phyloP scores from a whole-genome alignment of 495 filamentous ascomycete genomes.

The Aspergillus egyptiacus region DNA sequence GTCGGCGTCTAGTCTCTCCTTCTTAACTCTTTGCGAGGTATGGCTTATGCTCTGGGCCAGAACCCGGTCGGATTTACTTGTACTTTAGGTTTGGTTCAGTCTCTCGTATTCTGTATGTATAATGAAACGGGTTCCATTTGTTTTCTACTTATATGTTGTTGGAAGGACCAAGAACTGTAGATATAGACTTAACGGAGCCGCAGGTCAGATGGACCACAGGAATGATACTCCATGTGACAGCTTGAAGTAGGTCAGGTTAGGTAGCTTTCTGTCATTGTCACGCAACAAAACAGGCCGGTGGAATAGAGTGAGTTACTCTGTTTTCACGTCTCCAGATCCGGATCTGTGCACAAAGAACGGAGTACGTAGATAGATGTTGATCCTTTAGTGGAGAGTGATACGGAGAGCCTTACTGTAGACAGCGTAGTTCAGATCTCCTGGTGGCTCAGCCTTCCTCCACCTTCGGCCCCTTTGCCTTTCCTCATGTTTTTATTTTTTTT shows the following conservation, averaged over 20 bases:
- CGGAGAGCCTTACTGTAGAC: not conserved
- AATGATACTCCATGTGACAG: no score
- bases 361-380: no score
- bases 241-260: no score
- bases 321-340: no score
- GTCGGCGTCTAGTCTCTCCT: not conserved
- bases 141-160: not conserved
- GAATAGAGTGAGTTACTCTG: no score
- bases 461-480: not conserved
- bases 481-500: not conserved
- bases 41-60: not conserved
- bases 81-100: conserved; percentile 32
- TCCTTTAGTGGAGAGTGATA: not conserved
- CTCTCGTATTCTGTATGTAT: conserved; percentile 31
- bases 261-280: no score
- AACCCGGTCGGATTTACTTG: conserved; percentile 13
- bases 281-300: no score
- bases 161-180: no score
- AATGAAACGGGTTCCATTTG: conserved; percentile 26
- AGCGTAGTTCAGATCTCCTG: not conserved
- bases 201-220: no score
- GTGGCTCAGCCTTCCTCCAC: conserved; percentile 1
- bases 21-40: not conserved
- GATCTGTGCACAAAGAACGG: no score
- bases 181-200: no score